These are phyloP conservation scores for Setomelanomma holmii DNA, from an alignment of 2,329 filamentous ascomycete species.

Conservation along the genomic window DNA sequence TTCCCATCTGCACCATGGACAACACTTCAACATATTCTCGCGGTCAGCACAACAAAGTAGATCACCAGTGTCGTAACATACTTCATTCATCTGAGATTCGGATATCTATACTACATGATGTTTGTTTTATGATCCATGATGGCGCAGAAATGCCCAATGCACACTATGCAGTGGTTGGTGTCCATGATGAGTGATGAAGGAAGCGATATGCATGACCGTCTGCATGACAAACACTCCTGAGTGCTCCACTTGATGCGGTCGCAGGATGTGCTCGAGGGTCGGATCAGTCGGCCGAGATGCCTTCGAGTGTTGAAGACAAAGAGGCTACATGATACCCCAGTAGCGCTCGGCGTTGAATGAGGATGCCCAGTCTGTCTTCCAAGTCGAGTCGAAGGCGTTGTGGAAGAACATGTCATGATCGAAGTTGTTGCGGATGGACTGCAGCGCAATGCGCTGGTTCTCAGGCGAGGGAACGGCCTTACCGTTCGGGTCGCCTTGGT, in stretches of 20 bases:
- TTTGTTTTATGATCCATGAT: constrained; percentile 32
- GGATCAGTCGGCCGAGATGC: too few species aligned
- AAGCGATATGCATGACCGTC: constrained; percentile 18
- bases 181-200: constrained; percentile 17
- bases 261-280: too few species aligned
- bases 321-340: constrained; percentile 64
- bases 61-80: too few species aligned
- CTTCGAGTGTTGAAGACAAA: too few species aligned
- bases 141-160: constrained; percentile 31
- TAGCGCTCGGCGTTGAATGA: constrained; percentile 77
- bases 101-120: constrained; percentile 42
- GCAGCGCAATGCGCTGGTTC: constrained; percentile 72
- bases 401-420: constrained; percentile 71
- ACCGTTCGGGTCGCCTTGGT: constrained; percentile 69
- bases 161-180: constrained; percentile 22
- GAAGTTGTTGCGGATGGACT: constrained; percentile 69
- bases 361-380: constrained; percentile 71
- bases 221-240: constrained; percentile 13
- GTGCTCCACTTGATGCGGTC: too few species aligned
- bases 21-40: too few species aligned
- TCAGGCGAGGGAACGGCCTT: constrained; percentile 70
- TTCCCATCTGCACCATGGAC: too few species aligned
- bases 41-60: too few species aligned
- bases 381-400: constrained; percentile 78
- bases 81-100: constrained; percentile 26